Evolutionary conservation across 352 stramenopile genomes (phyloP).

Genomic region (Phytophthora macrochlamydospora): DNA sequence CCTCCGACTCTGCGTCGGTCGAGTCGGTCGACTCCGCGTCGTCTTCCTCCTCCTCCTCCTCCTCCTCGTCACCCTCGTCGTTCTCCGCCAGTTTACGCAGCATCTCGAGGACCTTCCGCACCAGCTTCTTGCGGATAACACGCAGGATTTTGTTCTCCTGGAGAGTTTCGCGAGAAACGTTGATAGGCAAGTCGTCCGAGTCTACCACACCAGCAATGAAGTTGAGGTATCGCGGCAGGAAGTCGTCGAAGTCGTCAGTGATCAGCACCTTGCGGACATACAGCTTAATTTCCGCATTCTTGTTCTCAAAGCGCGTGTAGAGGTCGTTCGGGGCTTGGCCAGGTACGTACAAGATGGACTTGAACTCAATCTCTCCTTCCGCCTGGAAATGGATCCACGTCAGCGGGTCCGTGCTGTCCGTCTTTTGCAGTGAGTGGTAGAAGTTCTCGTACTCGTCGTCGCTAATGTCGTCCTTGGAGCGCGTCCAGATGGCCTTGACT

Average conservation of each 20-base stretch:
- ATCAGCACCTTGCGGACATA: constrained; percentile 99
- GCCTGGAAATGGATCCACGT: constrained; percentile 99
- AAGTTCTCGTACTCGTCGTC: constrained; percentile 99
- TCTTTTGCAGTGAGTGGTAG: constrained; percentile 96
- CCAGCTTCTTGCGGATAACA: constrained; percentile 99
- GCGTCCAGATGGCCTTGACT: constrained; percentile 98
- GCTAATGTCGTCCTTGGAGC: constrained; percentile 95
- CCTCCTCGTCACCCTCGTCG: constrained; percentile 84
- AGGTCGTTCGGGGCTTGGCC: constrained; percentile 83
- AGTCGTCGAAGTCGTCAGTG: constrained; percentile 97
- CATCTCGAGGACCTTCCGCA: constrained; percentile 99
- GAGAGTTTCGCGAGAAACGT: constrained; percentile 99
- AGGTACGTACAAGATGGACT: constrained; percentile 98
- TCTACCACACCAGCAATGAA: constrained; percentile 99
- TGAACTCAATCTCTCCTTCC: constrained; percentile 99
- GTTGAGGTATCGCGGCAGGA: constrained; percentile 98
- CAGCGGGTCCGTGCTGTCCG: constrained; percentile 82
- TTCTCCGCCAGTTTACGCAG: constrained; percentile 94
- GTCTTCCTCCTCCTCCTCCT: constrained; percentile 58
- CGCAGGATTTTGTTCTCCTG: constrained; percentile 99
- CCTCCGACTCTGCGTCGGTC: constrained; percentile 61
- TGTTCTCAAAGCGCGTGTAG: constrained; percentile 92
- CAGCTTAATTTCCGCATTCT: constrained; percentile 94
- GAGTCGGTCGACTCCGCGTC: constrained; percentile 48
- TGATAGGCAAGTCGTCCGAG: constrained; percentile 99